phyloP scores from a whole-genome alignment of 2,329 filamentous ascomycete genomes.

The Neopestalotiopsis sp. region DNA sequence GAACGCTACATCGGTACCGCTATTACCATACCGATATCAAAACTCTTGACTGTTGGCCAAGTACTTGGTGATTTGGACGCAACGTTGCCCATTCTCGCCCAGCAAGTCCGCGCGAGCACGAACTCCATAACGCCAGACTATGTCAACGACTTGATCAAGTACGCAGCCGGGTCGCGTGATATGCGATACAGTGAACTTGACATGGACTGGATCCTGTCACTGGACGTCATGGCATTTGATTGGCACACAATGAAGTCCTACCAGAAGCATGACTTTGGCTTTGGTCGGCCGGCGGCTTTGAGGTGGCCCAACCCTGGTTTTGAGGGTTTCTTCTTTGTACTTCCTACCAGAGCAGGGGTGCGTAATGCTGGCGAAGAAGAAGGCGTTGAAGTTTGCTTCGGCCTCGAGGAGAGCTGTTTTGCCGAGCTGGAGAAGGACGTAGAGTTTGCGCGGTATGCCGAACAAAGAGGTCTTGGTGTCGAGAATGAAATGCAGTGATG shows the following conservation, averaged over 20 bases:
- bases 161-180: constrained; percentile 3
- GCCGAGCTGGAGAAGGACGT: constrained; percentile 13
- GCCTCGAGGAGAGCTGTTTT: constrained; percentile 15
- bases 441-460: constrained; percentile 13
- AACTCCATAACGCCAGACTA: not conserved
- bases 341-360: constrained; percentile 5
- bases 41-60: not conserved
- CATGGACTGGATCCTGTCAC: constrained; percentile 14
- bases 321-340: constrained; percentile 17
- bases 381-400: constrained; percentile 14
- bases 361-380: constrained; percentile 13
- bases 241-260: constrained; percentile 20
- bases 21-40: constrained; percentile 6
- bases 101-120: not conserved
- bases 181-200: constrained; percentile 14
- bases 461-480: constrained; percentile 13
- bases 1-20: constrained; percentile 10
- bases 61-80: constrained; percentile 2
- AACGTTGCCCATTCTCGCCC: constrained; percentile 1
- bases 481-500: not conserved
- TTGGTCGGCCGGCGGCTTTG: constrained; percentile 12
- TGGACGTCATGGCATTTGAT: constrained; percentile 19
- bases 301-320: constrained; percentile 16
- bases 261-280: constrained; percentile 15
- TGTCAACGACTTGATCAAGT: constrained; percentile 15